phyloP scores from a whole-genome alignment of 306 rosid species.

The Chamaecrista fasciculata region DNA sequence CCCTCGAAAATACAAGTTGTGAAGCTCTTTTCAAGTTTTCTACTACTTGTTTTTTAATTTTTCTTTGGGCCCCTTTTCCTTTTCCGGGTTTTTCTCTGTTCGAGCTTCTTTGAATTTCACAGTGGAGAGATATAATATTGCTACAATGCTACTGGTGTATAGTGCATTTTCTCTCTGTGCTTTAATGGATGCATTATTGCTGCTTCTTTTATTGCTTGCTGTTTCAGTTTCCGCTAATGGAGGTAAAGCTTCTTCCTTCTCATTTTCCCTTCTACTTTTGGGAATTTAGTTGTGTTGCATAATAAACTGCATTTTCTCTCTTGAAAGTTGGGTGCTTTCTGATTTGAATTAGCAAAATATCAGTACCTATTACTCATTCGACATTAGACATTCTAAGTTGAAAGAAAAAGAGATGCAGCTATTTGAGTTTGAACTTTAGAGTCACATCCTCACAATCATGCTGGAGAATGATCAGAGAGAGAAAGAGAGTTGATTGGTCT shows the following conservation, averaged over 20 bases:
- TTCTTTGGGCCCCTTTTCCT: neutral
- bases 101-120: constrained; percentile 32
- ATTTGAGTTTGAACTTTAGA: neutral
- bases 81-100: constrained; percentile 3
- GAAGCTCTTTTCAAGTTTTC: constrained; percentile 4
- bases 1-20: constrained; percentile 15
- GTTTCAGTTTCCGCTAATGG: constrained; percentile 53
- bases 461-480: neutral
- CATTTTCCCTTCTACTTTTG: neutral
- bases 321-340: neutral
- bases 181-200: constrained; percentile 50
- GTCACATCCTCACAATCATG: neutral
- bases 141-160: constrained; percentile 19
- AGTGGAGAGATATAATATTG: constrained; percentile 25
- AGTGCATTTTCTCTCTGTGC: neutral
- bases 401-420: neutral
- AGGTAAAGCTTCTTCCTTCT: constrained; percentile 37
- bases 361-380: neutral
- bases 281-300: too few relatives aligned
- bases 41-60: neutral
- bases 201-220: constrained; percentile 40
- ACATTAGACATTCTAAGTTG: neutral
- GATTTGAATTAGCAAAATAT: neutral
- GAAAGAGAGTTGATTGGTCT: neutral
- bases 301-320: neutral